Conservation (phyloP, 2,329 filamentous ascomycete genomes). For the Geosmithia putterillii region DNA sequence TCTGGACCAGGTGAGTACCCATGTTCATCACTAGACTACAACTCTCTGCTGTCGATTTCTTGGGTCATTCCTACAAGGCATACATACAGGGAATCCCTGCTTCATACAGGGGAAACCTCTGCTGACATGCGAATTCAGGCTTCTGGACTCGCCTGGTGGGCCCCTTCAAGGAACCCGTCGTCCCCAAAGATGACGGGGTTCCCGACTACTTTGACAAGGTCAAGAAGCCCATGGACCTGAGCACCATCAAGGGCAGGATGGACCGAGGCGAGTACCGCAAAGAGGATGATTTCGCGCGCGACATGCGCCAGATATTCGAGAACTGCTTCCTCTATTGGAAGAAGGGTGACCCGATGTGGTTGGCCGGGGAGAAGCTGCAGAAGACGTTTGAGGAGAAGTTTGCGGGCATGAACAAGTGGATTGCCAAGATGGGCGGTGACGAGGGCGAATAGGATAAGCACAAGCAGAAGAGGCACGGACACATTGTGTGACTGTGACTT, state of each 20-base stretch:
- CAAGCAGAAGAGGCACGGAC: background rate
- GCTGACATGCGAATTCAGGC: slow-evolving; percentile 21
- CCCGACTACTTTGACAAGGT: slow-evolving; percentile 51
- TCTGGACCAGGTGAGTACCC: slow-evolving; percentile 40
- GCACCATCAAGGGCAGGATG: slow-evolving; percentile 49
- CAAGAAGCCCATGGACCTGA: slow-evolving; percentile 49
- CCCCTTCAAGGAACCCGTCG: slow-evolving; percentile 47
- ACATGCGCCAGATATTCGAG: slow-evolving; percentile 49
- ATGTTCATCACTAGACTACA: background rate
- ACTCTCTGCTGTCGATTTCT: too few species aligned
- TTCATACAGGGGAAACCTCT: background rate
- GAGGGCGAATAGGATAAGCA: slow-evolving; percentile 11
- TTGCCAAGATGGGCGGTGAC: slow-evolving; percentile 35
- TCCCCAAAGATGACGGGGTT: slow-evolving; percentile 42
- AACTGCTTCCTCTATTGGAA: slow-evolving; percentile 56
- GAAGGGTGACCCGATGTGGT: slow-evolving; percentile 40
- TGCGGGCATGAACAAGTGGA: slow-evolving; percentile 45
- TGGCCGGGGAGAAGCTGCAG: slow-evolving; percentile 43
- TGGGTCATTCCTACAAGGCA: background rate
- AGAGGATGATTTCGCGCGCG: slow-evolving; percentile 40
- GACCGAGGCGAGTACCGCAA: slow-evolving; percentile 36
- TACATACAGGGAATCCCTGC: too few species aligned
- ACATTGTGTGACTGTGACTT: too few species aligned
- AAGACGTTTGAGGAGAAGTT: slow-evolving; percentile 48
- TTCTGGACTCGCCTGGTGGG: slow-evolving; percentile 56